Conservation (phyloP, 768 basidiomycete species). For the Trametopsis cervina region DNA sequence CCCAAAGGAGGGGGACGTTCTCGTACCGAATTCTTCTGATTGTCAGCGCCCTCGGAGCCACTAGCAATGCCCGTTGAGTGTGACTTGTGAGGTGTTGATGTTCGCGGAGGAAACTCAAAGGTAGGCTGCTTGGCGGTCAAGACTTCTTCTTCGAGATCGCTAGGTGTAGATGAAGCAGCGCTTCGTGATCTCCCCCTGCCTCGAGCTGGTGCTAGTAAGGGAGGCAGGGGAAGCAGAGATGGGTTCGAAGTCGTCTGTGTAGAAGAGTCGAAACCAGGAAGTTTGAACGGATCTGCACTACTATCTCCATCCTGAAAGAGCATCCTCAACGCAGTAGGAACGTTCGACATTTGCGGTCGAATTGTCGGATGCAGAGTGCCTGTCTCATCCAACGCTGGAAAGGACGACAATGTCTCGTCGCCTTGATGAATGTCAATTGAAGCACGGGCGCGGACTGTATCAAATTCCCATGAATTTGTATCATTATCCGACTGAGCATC, state of each 20-base stretch:
- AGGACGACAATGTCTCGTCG: conserved; percentile 9
- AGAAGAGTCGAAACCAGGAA: conserved; percentile 27
- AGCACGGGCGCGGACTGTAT: conserved; percentile 50
- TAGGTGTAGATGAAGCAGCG: conserved; percentile 16
- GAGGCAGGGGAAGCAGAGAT: conserved; percentile 22
- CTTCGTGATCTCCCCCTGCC: conserved; percentile 29
- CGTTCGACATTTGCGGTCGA: conserved; percentile 38
- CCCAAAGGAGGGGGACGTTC: conserved; percentile 20
- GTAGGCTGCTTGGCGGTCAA: conserved; percentile 39
- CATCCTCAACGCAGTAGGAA: conserved; percentile 73
- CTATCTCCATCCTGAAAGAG: conserved; percentile 61
- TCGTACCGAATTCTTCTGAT: conserved; percentile 10
- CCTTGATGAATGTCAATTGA: conserved; percentile 6
- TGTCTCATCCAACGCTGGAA: conserved; percentile 18
- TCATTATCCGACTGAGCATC: conserved; percentile 8
- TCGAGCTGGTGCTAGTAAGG: conserved; percentile 30
- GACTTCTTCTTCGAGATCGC: conserved; percentile 32
- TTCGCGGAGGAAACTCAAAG: conserved; percentile 47
- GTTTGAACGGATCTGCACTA: conserved; percentile 35
- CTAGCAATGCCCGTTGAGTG: conserved; percentile 23
- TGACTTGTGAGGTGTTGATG: conserved; percentile 25
- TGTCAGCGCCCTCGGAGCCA: conserved; percentile 20
- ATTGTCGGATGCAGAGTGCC: conserved; percentile 36
- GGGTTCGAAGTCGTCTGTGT: conserved; percentile 8
- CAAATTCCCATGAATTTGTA: conserved; percentile 68